Evolutionary conservation across 352 stramenopile species (phyloP), one percentile per base, ranked within the genome.

Genomic region (Phytophthora tentaculata): DNA sequence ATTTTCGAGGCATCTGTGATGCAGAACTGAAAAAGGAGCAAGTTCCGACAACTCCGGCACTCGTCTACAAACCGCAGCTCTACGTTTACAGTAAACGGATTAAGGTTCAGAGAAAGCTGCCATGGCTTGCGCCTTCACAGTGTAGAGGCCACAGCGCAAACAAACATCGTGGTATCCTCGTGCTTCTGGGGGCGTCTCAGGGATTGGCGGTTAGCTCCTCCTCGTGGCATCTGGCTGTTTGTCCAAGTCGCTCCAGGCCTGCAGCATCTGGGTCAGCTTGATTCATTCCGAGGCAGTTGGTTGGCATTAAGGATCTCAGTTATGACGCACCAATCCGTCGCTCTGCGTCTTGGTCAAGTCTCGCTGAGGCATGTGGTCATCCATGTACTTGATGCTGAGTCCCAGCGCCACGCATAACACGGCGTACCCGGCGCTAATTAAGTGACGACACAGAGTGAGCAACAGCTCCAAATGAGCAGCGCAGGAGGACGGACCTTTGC

Each of bases 181-280:
- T n/a, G n/a, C n/a, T 37, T 9, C 29, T 13, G 3, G 29, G 6
- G 29, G 29, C 29, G 29, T 45, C 41, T 48, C 41, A 48, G 41
- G 9, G 28, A 32, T 32, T 14, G 32, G 32, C 41, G 32, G 37
- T 13, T 48, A 55, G 28, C 9, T 3, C 41, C 23, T 53, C 23
- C 50, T 17, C 0, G 9, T 58, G 43, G 51, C 56, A n/a, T 69
- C 49, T 17, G 56, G 61, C 28, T 81, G 71, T 1, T 79, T 70
- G 54, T 91, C 83, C 64, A 89, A 86, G 51, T 88, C 80, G 59
- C 78, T 91, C 84, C 83, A 92, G 13, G 73, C 81, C 83, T 92
- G 53, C 14, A 41, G n/a, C 12, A 58, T 13, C 44, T 64, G 53
- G 12, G 24, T 75, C 14, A 66, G 35, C 57, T 66, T 49, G 26